A percentile compares a stretch with the other conserved stretches of the same genome.
phyloP scores from a whole-genome alignment of 495 filamentous ascomycete species.

The Lasiosphaeria hispida region DNA sequence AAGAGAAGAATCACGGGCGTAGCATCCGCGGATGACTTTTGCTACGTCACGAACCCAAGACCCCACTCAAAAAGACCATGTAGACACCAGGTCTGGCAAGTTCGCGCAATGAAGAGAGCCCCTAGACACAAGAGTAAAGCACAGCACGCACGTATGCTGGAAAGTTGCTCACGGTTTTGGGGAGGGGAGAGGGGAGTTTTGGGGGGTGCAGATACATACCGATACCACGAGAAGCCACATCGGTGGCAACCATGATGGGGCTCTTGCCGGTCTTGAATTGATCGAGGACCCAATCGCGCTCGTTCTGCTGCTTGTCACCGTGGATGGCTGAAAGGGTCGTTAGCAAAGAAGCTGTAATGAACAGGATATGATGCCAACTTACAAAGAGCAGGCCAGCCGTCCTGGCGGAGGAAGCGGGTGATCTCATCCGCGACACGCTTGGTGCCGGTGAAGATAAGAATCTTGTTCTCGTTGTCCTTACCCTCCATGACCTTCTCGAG shows the following conservation, averaged over 20 bases:
- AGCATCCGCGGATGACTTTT: slow-evolving; percentile 51
- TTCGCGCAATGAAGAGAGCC: slow-evolving; percentile 74
- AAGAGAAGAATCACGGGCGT: slow-evolving; percentile 71
- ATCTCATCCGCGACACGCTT: slow-evolving; percentile 99
- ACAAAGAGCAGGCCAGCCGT: slow-evolving; percentile 98
- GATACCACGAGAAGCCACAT: slow-evolving; percentile 98
- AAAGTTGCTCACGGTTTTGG: slow-evolving; percentile 47
- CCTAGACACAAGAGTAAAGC: slow-evolving; percentile 86
- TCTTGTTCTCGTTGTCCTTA: slow-evolving; percentile 74
- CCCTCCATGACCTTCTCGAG: slow-evolving; percentile 98
- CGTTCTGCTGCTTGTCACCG: slow-evolving; percentile 98
- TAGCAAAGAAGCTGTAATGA: slow-evolving; percentile 35
- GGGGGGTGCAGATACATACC: slow-evolving; percentile 77
- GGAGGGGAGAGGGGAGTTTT: slow-evolving; percentile 40
- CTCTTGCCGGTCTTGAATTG: slow-evolving; percentile 98
- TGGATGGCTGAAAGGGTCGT: slow-evolving; percentile 73
- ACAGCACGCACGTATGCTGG: slow-evolving; percentile 73
- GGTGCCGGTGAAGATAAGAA: slow-evolving; percentile 94
- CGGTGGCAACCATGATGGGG: slow-evolving; percentile 96
- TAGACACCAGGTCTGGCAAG: slow-evolving; percentile 82
- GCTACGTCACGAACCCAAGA: slow-evolving; percentile 85
- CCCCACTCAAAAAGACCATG: slow-evolving; percentile 71
- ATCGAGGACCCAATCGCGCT: slow-evolving; percentile 99
- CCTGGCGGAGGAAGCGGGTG: slow-evolving; percentile 96
- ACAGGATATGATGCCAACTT: slow-evolving; percentile 40